Conservation (phyloP, 495 filamentous ascomycete genomes). For the Aspergillus funiculosus region DNA sequence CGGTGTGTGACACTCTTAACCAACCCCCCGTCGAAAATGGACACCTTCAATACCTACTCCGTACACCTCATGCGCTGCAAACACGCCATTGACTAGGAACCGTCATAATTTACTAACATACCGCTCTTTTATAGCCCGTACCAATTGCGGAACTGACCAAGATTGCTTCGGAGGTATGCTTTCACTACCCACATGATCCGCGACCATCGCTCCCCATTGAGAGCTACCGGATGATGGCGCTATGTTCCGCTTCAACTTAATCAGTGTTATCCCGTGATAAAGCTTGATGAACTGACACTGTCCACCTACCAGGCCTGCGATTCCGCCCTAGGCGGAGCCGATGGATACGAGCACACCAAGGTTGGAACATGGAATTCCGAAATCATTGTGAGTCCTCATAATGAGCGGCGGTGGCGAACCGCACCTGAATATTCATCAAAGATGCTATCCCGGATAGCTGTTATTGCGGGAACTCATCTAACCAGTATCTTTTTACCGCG, state of each 20-base stretch:
- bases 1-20: constrained; percentile 24
- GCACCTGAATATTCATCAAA: no score
- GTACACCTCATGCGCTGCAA: background rate
- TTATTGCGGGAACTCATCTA: no score
- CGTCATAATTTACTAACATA: constrained; percentile 13
- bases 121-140: constrained; percentile 57
- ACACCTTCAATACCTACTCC: background rate
- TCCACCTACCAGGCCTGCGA: constrained; percentile 66
- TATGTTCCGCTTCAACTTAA: background rate
- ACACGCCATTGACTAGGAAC: constrained; percentile 8
- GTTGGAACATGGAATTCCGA: constrained; percentile 79
- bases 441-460: no score
- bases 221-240: no score
- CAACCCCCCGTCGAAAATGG: background rate
- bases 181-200: no score
- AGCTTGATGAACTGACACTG: constrained; percentile 1
- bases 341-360: constrained; percentile 74
- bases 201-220: constrained; percentile 1
- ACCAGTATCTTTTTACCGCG: background rate
- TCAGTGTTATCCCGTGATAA: background rate
- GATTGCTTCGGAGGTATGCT: constrained; percentile 76
- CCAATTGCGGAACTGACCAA: constrained; percentile 69
- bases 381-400: constrained; percentile 85
- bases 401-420: no score
- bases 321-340: constrained; percentile 59